Base-by-base conservation (phyloP, 1,139 yeast genomes). In the Suhomyces guaymorum region DNA sequence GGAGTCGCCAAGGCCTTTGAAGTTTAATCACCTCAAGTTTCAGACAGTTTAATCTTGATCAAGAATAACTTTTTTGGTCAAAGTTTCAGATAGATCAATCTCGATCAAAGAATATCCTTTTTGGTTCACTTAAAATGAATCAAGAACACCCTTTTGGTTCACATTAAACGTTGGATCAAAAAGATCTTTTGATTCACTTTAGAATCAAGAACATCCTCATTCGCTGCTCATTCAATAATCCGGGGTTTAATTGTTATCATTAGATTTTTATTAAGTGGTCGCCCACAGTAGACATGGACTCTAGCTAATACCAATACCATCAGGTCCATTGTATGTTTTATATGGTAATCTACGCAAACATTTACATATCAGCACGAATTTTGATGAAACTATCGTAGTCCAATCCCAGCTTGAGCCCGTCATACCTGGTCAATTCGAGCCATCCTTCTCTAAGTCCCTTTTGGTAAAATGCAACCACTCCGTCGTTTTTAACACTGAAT, bases 391-490 rank as follows among this genome's bases (percentile, higher is more conserved):
- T 68, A 5, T 50, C 54, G 42, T 59, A 66, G 20, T 39, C 44
- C 36, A 65, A 42, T 2, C 47, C 44, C 19, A 41, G 42, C 43
- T 70, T 69, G 29, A 63, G 45, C 3, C 76, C 76, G 29, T 66
- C 68, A 42, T 70, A 70, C 30, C 61, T 54, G 8, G 58, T 62
- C 29, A 70, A 54, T 17, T 47, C 46, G 40, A 70, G 32, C 64
- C 70, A 59, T 3, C 70, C 72, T 32, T 63, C 60, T 5, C 47
- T 33, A 13, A 70, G 37, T 0, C 70, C 71, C 21, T 47, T 43
- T 3, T 44, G 29, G 41, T 63, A 69, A 37, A 66, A 68, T 3
- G 39, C 48, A 3, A 48, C 37, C 3, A 55, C 47, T 3, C 48
- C 32, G 6, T 37, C 29, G 25, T 52, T 51, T 7, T 47, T 34